Percentiles rank a stretch among this genome's conserved stretches.
Conservation (phyloP, 148 eudicot species). For the Rheum nobile region DNA sequence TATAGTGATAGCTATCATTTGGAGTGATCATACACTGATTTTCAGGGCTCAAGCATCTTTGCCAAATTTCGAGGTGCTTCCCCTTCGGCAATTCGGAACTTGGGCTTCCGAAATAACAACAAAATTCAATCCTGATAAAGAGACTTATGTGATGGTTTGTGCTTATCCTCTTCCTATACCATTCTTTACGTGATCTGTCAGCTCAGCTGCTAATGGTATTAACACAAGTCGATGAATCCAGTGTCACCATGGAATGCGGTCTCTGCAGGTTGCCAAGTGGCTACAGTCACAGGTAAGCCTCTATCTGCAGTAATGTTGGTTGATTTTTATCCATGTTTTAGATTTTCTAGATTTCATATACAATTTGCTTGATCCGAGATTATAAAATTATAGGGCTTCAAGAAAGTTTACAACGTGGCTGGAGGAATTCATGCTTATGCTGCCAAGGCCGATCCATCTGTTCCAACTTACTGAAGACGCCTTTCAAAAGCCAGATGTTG, state of each 20-base stretch:
- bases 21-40: not conserved
- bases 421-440: conserved; percentile 96
- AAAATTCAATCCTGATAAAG: conserved; percentile 69
- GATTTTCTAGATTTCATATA: not conserved
- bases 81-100: conserved; percentile 79
- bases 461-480: conserved; percentile 63
- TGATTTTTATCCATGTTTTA: not conserved
- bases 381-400: conserved; percentile 53
- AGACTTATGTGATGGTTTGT: conserved; percentile 83
- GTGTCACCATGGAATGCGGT: conserved; percentile 95
- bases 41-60: conserved; percentile 70
- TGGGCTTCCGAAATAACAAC: conserved; percentile 89
- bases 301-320: not conserved
- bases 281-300: conserved; percentile 73
- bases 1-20: not conserved
- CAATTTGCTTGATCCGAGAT: not conserved
- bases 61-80: conserved; percentile 76
- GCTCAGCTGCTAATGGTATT: conserved; percentile 9
- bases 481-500: not conserved
- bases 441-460: conserved; percentile 66
- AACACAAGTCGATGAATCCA: conserved; percentile 23
- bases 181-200: not conserved
- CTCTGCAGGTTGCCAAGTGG: conserved; percentile 91
- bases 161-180: not conserved
- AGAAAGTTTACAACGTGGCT: conserved; percentile 62